phyloP scores from a whole-genome alignment of 495 filamentous ascomycete genomes.

The Collariella sp. region DNA sequence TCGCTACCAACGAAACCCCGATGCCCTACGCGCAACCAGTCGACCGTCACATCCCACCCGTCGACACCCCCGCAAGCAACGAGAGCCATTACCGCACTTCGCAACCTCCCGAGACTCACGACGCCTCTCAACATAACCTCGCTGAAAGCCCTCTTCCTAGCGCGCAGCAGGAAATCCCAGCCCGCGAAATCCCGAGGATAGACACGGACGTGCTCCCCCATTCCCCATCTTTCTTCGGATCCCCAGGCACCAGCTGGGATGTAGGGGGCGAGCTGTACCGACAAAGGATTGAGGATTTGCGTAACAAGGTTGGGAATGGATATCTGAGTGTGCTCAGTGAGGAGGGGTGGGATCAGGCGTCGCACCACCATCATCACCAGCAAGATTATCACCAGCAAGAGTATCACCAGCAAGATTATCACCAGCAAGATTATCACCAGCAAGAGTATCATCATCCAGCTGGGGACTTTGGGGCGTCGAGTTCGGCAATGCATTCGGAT shows the following conservation, averaged over 20 bases:
- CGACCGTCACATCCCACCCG: conserved; percentile 8
- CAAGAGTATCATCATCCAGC: neutral
- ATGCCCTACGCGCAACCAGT: conserved; percentile 23
- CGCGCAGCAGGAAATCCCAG: conserved; percentile 23
- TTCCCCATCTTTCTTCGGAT: conserved; percentile 34
- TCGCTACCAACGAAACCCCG: conserved; percentile 55
- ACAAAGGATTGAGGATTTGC: conserved; percentile 75
- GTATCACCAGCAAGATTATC: conserved; percentile 2
- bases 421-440: conserved; percentile 18
- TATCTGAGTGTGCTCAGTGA: conserved; percentile 84
- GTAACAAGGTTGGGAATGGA: conserved; percentile 70
- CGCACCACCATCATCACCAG: conserved; percentile 22
- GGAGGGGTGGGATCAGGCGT: conserved; percentile 48
- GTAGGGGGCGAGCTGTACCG: conserved; percentile 69
- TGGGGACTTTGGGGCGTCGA: conserved; percentile 33
- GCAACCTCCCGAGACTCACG: conserved; percentile 28
- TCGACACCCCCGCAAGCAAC: conserved; percentile 9
- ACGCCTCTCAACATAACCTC: conserved; percentile 13
- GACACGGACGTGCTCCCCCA: conserved; percentile 36
- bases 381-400: conserved; percentile 28
- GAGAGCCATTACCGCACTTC: conserved; percentile 40
- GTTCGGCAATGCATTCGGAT: conserved; percentile 32
- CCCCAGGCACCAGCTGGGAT: conserved; percentile 45
- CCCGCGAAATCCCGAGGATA: conserved; percentile 38
- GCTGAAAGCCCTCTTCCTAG: conserved; percentile 25